These are phyloP conservation scores for Nyctanthes arbortristis DNA, from an alignment of 257 asterid species.

Conservation along the genomic window DNA sequence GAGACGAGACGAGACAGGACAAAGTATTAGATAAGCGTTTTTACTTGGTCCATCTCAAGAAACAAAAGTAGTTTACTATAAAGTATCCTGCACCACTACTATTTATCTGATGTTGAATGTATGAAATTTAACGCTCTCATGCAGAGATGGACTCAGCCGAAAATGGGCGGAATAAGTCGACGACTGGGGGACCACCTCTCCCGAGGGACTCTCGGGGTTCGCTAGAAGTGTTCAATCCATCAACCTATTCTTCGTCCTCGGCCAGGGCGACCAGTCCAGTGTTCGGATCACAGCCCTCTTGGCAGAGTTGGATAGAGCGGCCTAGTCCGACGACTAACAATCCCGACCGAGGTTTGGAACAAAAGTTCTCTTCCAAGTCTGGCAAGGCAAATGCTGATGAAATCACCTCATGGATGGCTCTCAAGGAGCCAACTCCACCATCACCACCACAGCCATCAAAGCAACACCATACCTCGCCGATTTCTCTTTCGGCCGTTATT, in stretches of 20 bases:
- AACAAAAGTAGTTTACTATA: background rate
- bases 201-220: conserved; percentile 85
- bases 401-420: conserved; percentile 87
- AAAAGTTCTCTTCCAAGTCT: conserved; percentile 25
- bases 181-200: conserved; percentile 43
- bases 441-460: background rate
- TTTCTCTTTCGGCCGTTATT: conserved; percentile 3
- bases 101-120: background rate
- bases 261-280: conserved; percentile 26
- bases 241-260: conserved; percentile 31
- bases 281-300: conserved; percentile 49
- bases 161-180: conserved; percentile 40
- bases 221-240: conserved; percentile 83
- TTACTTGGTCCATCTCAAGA: background rate
- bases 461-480: conserved; percentile 3
- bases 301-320: conserved; percentile 48
- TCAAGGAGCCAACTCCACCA: conserved; percentile 43
- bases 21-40: background rate
- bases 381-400: conserved; percentile 36
- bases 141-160: conserved; percentile 50
- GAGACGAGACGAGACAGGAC: background rate
- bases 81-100: background rate
- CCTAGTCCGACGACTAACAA: conserved; percentile 5
- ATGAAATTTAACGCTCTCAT: conserved; percentile 8
- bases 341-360: conserved; percentile 28